Conservation (phyloP, 2,329 filamentous ascomycete genomes). For the Whalleya microplaca region DNA sequence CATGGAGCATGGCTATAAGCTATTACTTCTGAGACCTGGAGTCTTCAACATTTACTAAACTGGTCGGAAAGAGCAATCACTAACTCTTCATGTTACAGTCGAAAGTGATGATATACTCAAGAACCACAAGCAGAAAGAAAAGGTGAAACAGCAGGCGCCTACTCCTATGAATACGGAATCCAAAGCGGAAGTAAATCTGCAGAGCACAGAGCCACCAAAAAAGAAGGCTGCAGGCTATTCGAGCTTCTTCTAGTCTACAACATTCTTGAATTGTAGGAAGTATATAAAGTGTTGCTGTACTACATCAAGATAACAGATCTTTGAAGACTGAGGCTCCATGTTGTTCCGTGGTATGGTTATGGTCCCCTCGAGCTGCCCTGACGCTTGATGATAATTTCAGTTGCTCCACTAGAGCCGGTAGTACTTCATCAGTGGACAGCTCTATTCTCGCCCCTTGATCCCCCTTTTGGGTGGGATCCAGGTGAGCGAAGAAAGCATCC, state of each 20-base stretch:
- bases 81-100: conserved; percentile 36
- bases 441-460: conserved; percentile 60
- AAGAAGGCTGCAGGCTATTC: conserved; percentile 41
- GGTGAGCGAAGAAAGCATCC: conserved; percentile 66
- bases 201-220: conserved; percentile 27
- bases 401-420: conserved; percentile 60
- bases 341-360: conserved; percentile 29
- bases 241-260: conserved; percentile 53
- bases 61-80: neutral
- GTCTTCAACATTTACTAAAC: no score
- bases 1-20: no score
- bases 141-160: conserved; percentile 38
- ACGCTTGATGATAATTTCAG: conserved; percentile 42
- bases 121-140: conserved; percentile 49
- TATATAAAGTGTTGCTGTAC: conserved; percentile 13
- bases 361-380: conserved; percentile 14
- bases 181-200: conserved; percentile 24
- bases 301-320: conserved; percentile 60
- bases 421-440: conserved; percentile 58
- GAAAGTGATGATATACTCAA: conserved; percentile 64
- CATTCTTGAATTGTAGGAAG: conserved; percentile 13
- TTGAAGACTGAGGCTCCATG: conserved; percentile 52
- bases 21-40: no score
- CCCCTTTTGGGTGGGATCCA: conserved; percentile 57
- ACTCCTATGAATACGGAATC: conserved; percentile 29